phyloP scores from a whole-genome alignment of 768 basidiomycete genomes.

The Lactarius indigo region DNA sequence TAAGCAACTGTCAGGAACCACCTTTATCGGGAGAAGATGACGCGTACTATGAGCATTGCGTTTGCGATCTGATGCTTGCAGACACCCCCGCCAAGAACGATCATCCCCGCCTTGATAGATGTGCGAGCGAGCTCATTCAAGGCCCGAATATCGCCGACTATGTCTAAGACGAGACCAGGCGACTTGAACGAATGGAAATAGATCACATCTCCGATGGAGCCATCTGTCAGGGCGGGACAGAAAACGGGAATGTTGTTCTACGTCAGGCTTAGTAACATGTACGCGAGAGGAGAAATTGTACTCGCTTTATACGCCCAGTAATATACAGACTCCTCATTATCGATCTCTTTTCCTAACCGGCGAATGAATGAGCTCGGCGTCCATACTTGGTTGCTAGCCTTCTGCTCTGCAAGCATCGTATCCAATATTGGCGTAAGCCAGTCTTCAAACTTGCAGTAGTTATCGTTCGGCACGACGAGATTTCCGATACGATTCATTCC shows the following conservation, averaged over 20 bases:
- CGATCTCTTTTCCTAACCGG: slow-evolving; percentile 93
- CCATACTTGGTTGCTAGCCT: slow-evolving; percentile 67
- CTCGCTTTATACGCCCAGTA: slow-evolving; percentile 99
- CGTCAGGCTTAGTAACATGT: slow-evolving; percentile 25
- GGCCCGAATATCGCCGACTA: slow-evolving; percentile 88
- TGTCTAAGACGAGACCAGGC: slow-evolving; percentile 84
- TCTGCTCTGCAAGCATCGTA: slow-evolving; percentile 85
- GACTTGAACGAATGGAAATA: slow-evolving; percentile 96
- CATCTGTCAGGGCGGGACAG: slow-evolving; percentile 97
- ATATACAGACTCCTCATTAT: slow-evolving; percentile 96
- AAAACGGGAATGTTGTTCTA: slow-evolving; percentile 99
- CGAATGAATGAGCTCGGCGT: slow-evolving; percentile 89
- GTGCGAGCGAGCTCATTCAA: slow-evolving; percentile 87
- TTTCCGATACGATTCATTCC: slow-evolving; percentile 99
- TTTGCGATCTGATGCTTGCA: slow-evolving; percentile 99
- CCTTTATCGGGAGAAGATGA: slow-evolving; percentile 14
- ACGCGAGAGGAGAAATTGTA: slow-evolving; percentile 26
- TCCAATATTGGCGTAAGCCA: slow-evolving; percentile 97
- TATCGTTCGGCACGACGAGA: slow-evolving; percentile 93
- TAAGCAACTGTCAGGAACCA: slow-evolving; percentile 33
- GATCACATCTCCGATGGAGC: slow-evolving; percentile 98
- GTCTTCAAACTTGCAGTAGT: slow-evolving; percentile 99
- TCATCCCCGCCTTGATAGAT: slow-evolving; percentile 95
- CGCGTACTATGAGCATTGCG: slow-evolving; percentile 91
- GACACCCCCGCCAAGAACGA: slow-evolving; percentile 95